Base-by-base conservation (phyloP, 805 yeast genomes). In the Candida awuae region DNA sequence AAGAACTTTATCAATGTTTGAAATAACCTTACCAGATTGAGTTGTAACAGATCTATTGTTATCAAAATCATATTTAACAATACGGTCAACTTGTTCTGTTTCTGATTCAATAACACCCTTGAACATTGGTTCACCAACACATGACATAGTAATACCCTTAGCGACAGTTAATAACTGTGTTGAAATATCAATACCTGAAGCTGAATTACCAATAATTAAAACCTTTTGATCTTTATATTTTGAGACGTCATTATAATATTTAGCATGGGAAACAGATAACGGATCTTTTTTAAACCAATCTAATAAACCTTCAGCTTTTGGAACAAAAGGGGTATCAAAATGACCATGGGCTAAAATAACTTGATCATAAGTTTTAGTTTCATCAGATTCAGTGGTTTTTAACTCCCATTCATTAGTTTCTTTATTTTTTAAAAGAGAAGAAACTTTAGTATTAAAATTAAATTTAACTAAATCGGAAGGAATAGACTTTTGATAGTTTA, bases 101-200 rank as follows among this genome's bases (percentile, higher is more conserved):
- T 41, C 49, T 8, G 49, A 41, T 23, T 51, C 55, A 16, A 45
- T 37, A 7, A 57, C 50, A 25, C 57, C 59, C 7, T 55, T 55
- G 4, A 55, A 51, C 26, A 55, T 49, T 23, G 62, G 58, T 15
- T 53, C 52, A 23, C 60, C 52, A 9, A 51, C 40, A 15, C 61
- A 47, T 3, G 63, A 58, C 40, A 59, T 49, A 8, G 51, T 39
- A 32, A 59, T 57, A 29, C 45, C 44, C n/a, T 48, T 47, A 2
- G 63, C 54, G 17, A 45, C 50, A 2, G 64, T 57, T 19, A 51
- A 47, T 19, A 57, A 38, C 39, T 60, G 65, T 6, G 61, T 56
- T 4, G 63, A 54, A 22, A 60, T 55, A 53, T 86, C 95, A 15
- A 75, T 71, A 20, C 90, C 95, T 22, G 86, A 77, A 2, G 92